Evolutionary conservation across 768 basidiomycete genomes (phyloP).

Genomic region (Serendipita indica): DNA sequence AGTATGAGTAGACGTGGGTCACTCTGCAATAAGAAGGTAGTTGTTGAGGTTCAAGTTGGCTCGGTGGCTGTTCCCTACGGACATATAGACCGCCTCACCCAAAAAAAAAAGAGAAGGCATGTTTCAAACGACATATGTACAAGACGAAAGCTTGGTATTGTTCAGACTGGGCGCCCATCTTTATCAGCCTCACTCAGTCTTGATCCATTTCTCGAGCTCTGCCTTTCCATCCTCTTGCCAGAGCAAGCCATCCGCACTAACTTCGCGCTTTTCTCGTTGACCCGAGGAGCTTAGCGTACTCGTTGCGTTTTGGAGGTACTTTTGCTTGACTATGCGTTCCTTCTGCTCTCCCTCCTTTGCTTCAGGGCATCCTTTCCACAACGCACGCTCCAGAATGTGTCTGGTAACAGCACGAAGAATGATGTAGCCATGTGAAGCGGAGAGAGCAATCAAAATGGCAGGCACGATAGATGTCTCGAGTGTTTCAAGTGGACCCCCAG

Average conservation of each 20-base stretch:
- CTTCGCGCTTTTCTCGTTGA: neutral
- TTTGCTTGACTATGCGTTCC: slow-evolving; percentile 39
- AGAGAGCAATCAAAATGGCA: slow-evolving; percentile 58
- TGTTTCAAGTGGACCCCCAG: neutral
- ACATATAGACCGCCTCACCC: neutral
- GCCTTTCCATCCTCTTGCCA: neutral
- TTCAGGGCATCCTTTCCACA: slow-evolving; percentile 64
- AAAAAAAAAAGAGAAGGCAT: too few relatives aligned
- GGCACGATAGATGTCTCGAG: slow-evolving; percentile 30
- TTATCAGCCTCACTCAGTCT: neutral
- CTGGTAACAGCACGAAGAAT: slow-evolving; percentile 46
- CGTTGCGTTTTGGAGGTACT: slow-evolving; percentile 22
- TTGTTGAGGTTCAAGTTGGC: too few relatives aligned
- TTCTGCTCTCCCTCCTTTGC: slow-evolving; percentile 39
- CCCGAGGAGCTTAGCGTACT: neutral
- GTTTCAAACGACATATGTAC: neutral
- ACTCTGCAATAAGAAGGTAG: too few relatives aligned
- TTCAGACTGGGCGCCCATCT: too few relatives aligned
- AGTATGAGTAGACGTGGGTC: too few relatives aligned
- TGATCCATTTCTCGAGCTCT: slow-evolving; percentile 5
- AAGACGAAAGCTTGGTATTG: too few relatives aligned
- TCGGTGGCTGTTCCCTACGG: neutral
- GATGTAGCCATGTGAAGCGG: slow-evolving; percentile 78
- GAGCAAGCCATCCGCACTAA: neutral
- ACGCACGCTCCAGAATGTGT: slow-evolving; percentile 54